phyloP scores from a whole-genome alignment of 1,139 yeast species.

The Citeromyces hawaiiensis region DNA sequence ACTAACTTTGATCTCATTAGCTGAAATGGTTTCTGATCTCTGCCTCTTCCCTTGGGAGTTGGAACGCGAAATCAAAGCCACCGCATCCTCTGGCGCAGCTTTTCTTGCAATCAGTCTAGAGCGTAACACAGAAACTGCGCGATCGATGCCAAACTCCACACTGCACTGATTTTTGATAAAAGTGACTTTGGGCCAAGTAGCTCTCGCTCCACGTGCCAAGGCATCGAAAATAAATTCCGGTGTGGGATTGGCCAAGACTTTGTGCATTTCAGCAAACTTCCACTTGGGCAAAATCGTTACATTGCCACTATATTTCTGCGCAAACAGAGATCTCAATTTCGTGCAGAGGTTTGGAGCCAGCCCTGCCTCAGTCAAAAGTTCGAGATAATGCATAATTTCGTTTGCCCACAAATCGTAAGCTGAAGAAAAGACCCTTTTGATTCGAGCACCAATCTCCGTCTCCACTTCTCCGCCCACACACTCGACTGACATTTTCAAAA shows the following conservation, averaged over 20 bases:
- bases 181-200: slow-evolving; percentile 87
- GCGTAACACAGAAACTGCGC: slow-evolving; percentile 54
- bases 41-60: background rate
- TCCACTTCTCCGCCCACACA: slow-evolving; percentile 63
- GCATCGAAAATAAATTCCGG: slow-evolving; percentile 61
- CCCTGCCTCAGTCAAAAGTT: slow-evolving; percentile 63
- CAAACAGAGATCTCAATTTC: slow-evolving; percentile 58
- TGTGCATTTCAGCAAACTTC: slow-evolving; percentile 40
- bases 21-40: background rate
- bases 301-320: slow-evolving; percentile 88
- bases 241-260: slow-evolving; percentile 68
- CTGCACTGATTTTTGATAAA: slow-evolving; percentile 81
- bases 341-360: slow-evolving; percentile 60
- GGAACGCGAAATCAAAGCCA: background rate
- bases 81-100: background rate
- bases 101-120: slow-evolving; percentile 37
- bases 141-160: slow-evolving; percentile 77
- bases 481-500: slow-evolving; percentile 53
- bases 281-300: slow-evolving; percentile 81
- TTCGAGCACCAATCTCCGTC: slow-evolving; percentile 39
- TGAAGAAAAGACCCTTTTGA: slow-evolving; percentile 40
- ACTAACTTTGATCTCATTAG: background rate
- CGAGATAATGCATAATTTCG: slow-evolving; percentile 70
- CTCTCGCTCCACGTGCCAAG: slow-evolving; percentile 71
- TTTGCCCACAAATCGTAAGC: slow-evolving; percentile 48